Base-by-base conservation (phyloP, 352 stramenopile genomes). In the Pilasporangium apinafurcum region DNA sequence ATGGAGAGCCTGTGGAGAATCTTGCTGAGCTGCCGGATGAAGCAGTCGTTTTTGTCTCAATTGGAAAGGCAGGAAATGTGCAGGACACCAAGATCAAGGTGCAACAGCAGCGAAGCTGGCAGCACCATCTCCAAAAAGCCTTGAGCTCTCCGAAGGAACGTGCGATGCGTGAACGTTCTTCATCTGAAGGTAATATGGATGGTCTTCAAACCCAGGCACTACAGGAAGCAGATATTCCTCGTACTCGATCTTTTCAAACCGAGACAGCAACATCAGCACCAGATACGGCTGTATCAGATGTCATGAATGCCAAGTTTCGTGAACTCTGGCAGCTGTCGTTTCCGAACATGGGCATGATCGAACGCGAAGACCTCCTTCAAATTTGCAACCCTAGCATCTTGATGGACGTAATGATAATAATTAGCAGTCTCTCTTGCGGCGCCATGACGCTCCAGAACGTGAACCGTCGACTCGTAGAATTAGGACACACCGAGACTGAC, bases 321-420 rank as follows among this genome's bases (percentile, higher is more conserved):
- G 71, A 88, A 38, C 44, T 92, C 40, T 92, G 79, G 79, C 75
- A 68, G 25, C 41, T 86, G 17, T 83, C 79, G 37, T 92, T 89
- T 44, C 79, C 79, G 32, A 78, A 68, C 7, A 83, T 89, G 68
- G 61, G 63, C 12, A 49, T 77, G 22, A 80, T 89, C 38, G 65
- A 85, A 43, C 68, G 71, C 37, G 49, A 56, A 14, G 74, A 69
- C 36, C 58, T 89, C 34, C 61, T 86, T 21, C 71, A 75, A 44
- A 83, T 86, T 28, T 47, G 71, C 33, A 66, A 84, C 27, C 73
- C 76, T 0, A 58, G 64, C 36, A 76, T 92, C 33, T 62, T 88
- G 3, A 78, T 76, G 35, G 76, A 92, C 37, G 59, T 87, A 1
- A 85, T 92, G 69, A 72, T 92, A n/a, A 71, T 67, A 10, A 72